phyloP scores from a whole-genome alignment of 371 early-diverging fungal genomes.

The Lichtheimia ramosa region DNA sequence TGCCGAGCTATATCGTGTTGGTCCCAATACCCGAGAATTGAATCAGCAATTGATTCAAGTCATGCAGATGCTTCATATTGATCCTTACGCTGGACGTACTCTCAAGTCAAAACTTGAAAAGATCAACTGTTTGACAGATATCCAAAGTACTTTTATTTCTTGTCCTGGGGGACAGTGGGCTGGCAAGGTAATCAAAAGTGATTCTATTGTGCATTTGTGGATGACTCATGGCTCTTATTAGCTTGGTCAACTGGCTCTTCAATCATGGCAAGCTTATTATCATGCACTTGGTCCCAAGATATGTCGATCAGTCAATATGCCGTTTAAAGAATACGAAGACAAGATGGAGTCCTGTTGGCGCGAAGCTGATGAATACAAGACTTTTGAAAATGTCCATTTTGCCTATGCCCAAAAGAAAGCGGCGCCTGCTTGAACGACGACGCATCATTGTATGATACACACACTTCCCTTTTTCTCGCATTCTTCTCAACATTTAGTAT shows the following conservation, averaged over 20 bases:
- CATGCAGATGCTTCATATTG: constrained; percentile 29
- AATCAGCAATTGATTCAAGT: constrained; percentile 27
- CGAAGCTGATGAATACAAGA: constrained; percentile 49
- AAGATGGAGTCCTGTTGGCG: constrained; percentile 33
- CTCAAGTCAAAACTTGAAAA: constrained; percentile 27
- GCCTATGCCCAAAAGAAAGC: constrained; percentile 45
- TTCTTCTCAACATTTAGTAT: no score
- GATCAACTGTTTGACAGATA: constrained; percentile 18
- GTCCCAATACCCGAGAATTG: constrained; percentile 35
- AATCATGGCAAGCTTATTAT: constrained; percentile 48
- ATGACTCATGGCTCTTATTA: constrained; percentile 14
- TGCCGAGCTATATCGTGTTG: constrained; percentile 37
- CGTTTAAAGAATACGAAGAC: constrained; percentile 28
- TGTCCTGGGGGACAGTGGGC: constrained; percentile 57
- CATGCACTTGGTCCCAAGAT: constrained; percentile 38
- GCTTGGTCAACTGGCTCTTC: constrained; percentile 47
- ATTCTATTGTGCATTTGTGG: no score
- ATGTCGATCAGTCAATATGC: constrained; percentile 25
- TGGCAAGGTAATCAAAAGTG: constrained; percentile 55
- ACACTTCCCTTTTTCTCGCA: no score
- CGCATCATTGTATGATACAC: not conserved
- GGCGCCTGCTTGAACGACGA: not conserved
- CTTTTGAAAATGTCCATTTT: constrained; percentile 55
- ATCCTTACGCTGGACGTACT: constrained; percentile 28
- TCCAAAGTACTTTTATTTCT: constrained; percentile 39